Evolutionary conservation across 345 rosid species (phyloP).

Genomic region (Chamaenerion angustifolium): DNA sequence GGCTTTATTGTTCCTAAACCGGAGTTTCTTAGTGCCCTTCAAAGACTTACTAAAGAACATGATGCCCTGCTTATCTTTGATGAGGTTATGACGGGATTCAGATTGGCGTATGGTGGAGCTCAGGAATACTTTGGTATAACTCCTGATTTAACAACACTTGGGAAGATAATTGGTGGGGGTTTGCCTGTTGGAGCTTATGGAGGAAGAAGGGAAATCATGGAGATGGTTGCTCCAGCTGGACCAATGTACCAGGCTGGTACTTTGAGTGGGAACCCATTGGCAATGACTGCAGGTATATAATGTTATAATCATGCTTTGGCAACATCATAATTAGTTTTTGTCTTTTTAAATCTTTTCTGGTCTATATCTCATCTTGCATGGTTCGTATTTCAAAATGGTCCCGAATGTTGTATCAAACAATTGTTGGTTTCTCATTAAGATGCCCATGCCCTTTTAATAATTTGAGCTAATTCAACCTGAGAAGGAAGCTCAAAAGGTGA

Average conservation of each 20-base stretch:
- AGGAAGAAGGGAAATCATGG: constrained; percentile 87
- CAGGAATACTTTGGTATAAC: constrained; percentile 78
- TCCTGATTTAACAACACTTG: constrained; percentile 73
- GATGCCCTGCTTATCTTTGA: constrained; percentile 63
- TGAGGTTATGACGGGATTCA: constrained; percentile 95
- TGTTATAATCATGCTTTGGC: too few species aligned
- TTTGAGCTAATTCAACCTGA: too few species aligned
- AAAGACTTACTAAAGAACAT: constrained; percentile 44
- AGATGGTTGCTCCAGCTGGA: constrained; percentile 98
- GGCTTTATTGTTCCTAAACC: constrained; percentile 66
- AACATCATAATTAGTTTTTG: too few species aligned
- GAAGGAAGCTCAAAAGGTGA: too few species aligned
- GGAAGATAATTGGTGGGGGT: constrained; percentile 91
- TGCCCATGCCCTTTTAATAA: too few species aligned
- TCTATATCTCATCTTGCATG: too few species aligned
- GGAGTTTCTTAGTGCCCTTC: constrained; percentile 52
- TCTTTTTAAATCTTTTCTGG: too few species aligned
- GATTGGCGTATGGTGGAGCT: constrained; percentile 85
- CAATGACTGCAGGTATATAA: constrained; percentile 47
- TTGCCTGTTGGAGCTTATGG: constrained; percentile 93
- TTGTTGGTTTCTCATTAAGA: too few species aligned
- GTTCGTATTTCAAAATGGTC: too few species aligned
- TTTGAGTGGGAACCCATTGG: constrained; percentile 88
- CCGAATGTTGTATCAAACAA: too few species aligned
- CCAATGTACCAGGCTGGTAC: constrained; percentile 99